Conservation (phyloP, 257 asterid species). For the Eucommia ulmoides region DNA sequence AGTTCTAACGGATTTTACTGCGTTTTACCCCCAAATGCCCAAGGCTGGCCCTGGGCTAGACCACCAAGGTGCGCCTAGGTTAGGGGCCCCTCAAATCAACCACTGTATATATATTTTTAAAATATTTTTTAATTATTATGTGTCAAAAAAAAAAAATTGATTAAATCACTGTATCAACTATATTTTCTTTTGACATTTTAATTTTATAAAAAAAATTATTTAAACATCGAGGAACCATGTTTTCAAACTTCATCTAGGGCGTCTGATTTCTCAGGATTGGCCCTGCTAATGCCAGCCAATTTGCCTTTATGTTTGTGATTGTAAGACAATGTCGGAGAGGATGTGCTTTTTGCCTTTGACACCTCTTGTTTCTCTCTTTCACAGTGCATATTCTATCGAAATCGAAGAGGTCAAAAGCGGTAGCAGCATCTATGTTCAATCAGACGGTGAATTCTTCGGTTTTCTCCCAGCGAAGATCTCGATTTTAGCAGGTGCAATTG, state of each 20-base stretch:
- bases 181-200: not conserved
- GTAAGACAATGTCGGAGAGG: not conserved
- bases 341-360: not conserved
- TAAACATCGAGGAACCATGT: not conserved
- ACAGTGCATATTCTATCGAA: slow-evolving; percentile 57
- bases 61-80: no score
- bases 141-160: not conserved
- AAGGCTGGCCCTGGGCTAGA: no score
- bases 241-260: not conserved
- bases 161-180: no score
- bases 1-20: no score
- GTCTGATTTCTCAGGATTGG: no score
- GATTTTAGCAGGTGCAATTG: slow-evolving; percentile 51
- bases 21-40: no score
- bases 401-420: slow-evolving; percentile 49
- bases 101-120: no score
- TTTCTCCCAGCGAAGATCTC: slow-evolving; percentile 64
- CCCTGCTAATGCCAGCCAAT: not conserved
- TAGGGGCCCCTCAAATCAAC: no score
- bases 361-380: slow-evolving; percentile 3
- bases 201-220: not conserved
- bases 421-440: slow-evolving; percentile 53
- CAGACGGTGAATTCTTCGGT: slow-evolving; percentile 85
- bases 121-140: no score
- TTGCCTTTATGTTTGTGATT: not conserved